Conservation (phyloP, 1,284 basidiomycete genomes). For the Singerocomus inundabilis region DNA sequence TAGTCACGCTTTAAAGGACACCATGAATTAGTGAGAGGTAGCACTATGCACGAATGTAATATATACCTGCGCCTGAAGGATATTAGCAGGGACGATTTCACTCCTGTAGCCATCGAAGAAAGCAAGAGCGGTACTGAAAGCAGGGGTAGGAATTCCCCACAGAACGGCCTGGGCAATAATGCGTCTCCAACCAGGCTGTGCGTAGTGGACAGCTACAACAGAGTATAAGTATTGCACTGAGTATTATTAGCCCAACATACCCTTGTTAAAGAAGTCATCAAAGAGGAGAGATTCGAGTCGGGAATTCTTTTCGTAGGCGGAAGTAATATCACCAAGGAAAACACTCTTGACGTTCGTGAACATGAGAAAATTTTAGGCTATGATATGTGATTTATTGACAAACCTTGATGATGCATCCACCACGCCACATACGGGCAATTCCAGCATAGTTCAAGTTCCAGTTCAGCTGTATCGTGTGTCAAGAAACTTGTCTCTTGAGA, state of each 20-base stretch:
- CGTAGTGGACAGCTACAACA: constrained; percentile 77
- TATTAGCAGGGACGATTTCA: constrained; percentile 90
- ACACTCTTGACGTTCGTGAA: constrained; percentile 56
- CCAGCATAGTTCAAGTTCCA: constrained; percentile 95
- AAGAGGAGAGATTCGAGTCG: constrained; percentile 93
- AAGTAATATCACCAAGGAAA: constrained; percentile 92
- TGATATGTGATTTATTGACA: constrained; percentile 2
- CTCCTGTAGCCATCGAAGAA: constrained; percentile 99
- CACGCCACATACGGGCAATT: constrained; percentile 99
- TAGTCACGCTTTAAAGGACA: constrained; percentile 67
- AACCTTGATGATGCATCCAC: constrained; percentile 98
- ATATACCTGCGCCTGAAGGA: constrained; percentile 87
- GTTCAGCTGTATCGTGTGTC: constrained; percentile 43
- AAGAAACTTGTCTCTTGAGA: background rate
- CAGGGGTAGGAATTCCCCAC: constrained; percentile 97
- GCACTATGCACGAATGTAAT: background rate
- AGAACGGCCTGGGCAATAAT: constrained; percentile 95
- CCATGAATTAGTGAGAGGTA: constrained; percentile 34
- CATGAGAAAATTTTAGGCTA: constrained; percentile 3
- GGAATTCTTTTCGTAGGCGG: constrained; percentile 86
- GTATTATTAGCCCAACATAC: constrained; percentile 34
- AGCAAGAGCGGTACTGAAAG: constrained; percentile 94
- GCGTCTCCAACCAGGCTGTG: constrained; percentile 98
- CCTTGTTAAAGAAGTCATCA: constrained; percentile 98
- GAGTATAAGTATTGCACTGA: constrained; percentile 5